Base-by-base conservation (phyloP, 371 early-diverging fungal genomes). In the Basidiobolus meristosporus region DNA sequence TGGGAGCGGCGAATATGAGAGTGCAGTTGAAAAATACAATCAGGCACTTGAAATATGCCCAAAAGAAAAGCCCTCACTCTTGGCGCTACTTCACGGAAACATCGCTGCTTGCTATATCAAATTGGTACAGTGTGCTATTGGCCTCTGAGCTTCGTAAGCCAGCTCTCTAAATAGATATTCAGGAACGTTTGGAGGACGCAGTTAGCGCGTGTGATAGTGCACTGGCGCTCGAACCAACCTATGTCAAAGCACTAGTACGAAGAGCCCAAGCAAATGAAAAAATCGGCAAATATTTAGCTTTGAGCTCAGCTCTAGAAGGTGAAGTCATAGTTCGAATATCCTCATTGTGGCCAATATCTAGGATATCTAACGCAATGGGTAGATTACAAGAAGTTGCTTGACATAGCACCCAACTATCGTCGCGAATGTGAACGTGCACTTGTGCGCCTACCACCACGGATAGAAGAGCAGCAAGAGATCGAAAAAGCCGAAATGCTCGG, bases 201-300 rank as follows among this genome's bases (percentile, higher is more conserved):
- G 48, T 62, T 38, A 54, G 56, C 26, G 41, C 48, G 43, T 65
- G 75, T 47, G 66, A 60, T 29, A 53, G 52, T 43, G 88, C 88
- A 2, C 57, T 90, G 16, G 62, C 69, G 41, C 60, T 73, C 19
- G 81, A 82, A 43, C 76, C 83, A 14, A 63, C 63, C 11, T 88
- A 80, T 43, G 69, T 77, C 46, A 83, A 85, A 62, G 89, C 85
- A 2, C 60, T 85, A 46, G 67, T 76, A 40, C 68, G 90, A 29
- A 77, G 88, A 43, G 90, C 86, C n/a, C 70, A 72, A 47, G 82
- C 86, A 14, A 75, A 73, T 47, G 85, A 74, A 49, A 53, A 63
- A 23, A 40, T 71, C 3, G 60, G 54, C 0, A 63, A 64, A 0
- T 68, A 59, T 16, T 33, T 65, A 2, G 46, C 73, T 16, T 41